Percentiles rank a stretch among this genome's conserved stretches.
Evolutionary conservation across 1,139 yeast species (phyloP).

Genomic region (Protomyces gravidus): DNA sequence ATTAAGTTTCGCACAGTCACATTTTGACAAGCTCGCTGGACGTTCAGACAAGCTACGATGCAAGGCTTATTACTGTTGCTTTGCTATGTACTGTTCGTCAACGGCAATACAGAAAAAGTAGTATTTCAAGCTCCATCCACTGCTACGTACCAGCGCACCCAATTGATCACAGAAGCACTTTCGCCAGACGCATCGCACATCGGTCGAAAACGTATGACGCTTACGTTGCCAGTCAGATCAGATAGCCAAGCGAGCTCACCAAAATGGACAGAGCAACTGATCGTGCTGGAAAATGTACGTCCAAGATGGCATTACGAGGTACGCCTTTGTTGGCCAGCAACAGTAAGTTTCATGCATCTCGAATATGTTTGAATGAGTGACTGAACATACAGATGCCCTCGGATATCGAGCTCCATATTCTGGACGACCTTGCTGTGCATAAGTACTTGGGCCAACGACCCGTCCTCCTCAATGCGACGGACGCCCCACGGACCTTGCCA

Average conservation of each 20-base stretch:
- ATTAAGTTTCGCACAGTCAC: too few species aligned
- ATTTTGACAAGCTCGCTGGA: too few species aligned
- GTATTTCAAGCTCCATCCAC: constrained; percentile 10
- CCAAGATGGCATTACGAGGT: constrained; percentile 14
- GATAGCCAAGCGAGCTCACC: neutral
- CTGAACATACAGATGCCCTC: constrained; percentile 26
- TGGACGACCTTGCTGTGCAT: neutral
- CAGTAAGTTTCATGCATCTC: too few species aligned
- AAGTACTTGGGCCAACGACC: neutral
- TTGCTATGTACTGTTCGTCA: neutral
- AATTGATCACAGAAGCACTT: neutral
- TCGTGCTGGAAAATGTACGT: neutral
- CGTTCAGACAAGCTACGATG: neutral
- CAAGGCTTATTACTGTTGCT: neutral
- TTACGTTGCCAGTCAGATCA: neutral
- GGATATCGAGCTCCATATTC: neutral
- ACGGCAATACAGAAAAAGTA: constrained; percentile 18
- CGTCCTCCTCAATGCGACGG: neutral
- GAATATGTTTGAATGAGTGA: too few species aligned
- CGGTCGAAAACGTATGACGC: neutral
- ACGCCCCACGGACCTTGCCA: neutral
- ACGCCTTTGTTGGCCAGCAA: constrained; percentile 25
- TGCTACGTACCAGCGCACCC: neutral
- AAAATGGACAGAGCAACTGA: constrained; percentile 11
- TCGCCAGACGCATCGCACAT: neutral